These are phyloP conservation scores for Globisporangium camurandrum DNA, from an alignment of 352 stramenopile species.

Conservation along the genomic window DNA sequence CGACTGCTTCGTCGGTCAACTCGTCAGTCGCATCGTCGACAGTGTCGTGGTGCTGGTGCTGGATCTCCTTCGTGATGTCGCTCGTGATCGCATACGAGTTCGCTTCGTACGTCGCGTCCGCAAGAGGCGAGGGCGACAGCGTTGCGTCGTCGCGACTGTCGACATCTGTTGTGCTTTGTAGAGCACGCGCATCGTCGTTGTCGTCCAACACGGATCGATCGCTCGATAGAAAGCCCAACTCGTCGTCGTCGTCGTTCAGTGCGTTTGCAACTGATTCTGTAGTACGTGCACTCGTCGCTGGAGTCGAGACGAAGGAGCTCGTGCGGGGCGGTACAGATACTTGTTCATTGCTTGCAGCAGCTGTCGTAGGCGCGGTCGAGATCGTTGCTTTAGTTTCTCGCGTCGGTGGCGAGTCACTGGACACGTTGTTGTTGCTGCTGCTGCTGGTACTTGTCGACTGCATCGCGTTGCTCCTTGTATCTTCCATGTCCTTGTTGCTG, in stretches of 20 bases:
- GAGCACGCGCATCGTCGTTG: conserved; percentile 1
- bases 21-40: background rate
- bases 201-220: conserved; percentile 11
- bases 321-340: too few relatives aligned
- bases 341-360: too few relatives aligned
- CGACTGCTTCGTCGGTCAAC: background rate
- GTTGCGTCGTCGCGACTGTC: background rate
- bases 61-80: conserved; percentile 50
- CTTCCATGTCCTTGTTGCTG: background rate
- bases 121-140: background rate
- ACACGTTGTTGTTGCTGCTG: background rate
- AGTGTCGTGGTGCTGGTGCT: conserved; percentile 13
- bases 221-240: conserved; percentile 29
- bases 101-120: background rate
- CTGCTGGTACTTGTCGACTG: background rate
- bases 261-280: too few relatives aligned
- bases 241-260: conserved; percentile 9
- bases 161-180: too few relatives aligned
- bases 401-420: too few relatives aligned
- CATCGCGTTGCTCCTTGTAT: background rate
- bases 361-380: too few relatives aligned
- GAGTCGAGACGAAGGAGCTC: too few relatives aligned
- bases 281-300: background rate
- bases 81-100: conserved; percentile 12
- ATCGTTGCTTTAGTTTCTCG: too few relatives aligned